phyloP scores from a whole-genome alignment of 306 rosid species.

The Ziziphus jujuba region DNA sequence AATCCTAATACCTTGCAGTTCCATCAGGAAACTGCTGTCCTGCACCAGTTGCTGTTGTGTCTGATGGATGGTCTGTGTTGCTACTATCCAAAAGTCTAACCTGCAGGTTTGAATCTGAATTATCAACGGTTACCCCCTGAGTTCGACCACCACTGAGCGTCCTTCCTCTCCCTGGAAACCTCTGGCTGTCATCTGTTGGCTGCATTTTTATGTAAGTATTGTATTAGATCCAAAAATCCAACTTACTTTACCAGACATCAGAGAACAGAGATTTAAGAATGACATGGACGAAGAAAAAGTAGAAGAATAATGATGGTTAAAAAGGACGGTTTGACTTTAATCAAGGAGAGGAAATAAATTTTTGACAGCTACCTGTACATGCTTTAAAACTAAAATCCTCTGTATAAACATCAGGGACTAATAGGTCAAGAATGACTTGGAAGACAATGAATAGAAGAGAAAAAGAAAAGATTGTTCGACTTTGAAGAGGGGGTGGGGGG shows the following conservation, averaged over 20 bases:
- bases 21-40: slow-evolving; percentile 55
- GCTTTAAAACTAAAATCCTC: too few species aligned
- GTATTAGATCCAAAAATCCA: background rate
- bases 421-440: too few species aligned
- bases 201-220: background rate
- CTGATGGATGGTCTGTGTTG: slow-evolving; percentile 41
- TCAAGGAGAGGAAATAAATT: slow-evolving; percentile 10
- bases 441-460: too few species aligned
- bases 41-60: slow-evolving; percentile 38
- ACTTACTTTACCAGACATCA: background rate
- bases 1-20: slow-evolving; percentile 72
- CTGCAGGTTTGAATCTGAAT: slow-evolving; percentile 78
- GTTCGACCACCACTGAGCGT: slow-evolving; percentile 58
- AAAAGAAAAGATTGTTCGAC: too few species aligned
- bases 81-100: slow-evolving; percentile 73
- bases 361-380: too few species aligned
- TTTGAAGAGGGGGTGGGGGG: too few species aligned
- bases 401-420: too few species aligned
- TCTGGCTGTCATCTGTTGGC: slow-evolving; percentile 23
- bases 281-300: background rate
- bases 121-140: slow-evolving; percentile 47
- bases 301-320: slow-evolving; percentile 1
- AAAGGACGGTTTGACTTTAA: slow-evolving; percentile 11
- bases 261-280: slow-evolving; percentile 1
- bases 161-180: slow-evolving; percentile 92